Percentiles rank a stretch among this genome's conserved stretches.
Conservation (phyloP, 2,329 filamentous ascomycete species). For the Fusarium sp. region DNA sequence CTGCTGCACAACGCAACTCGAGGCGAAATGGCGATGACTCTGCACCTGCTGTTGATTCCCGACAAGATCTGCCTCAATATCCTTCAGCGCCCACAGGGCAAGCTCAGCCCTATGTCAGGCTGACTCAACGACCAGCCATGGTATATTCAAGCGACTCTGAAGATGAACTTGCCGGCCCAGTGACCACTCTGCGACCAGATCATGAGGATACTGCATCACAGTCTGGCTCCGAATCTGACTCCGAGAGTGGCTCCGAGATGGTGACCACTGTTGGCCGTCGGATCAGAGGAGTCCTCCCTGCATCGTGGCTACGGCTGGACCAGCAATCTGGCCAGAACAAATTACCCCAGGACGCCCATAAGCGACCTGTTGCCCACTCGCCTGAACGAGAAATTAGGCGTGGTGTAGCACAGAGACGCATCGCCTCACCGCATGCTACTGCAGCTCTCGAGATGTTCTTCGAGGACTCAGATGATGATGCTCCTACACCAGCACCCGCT, state of each 20-base stretch:
- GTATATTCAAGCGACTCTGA: slow-evolving; percentile 42
- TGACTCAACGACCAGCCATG: slow-evolving; percentile 14
- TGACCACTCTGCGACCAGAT: slow-evolving; percentile 2
- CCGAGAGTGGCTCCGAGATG: slow-evolving; percentile 55
- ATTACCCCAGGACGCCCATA: slow-evolving; percentile 44
- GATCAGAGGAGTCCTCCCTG: slow-evolving; percentile 71
- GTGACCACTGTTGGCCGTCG: slow-evolving; percentile 56
- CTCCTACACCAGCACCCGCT: slow-evolving; percentile 18
- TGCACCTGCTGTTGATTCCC: background rate
- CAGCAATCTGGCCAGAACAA: slow-evolving; percentile 55
- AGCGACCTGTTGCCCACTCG: slow-evolving; percentile 48
- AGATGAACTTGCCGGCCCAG: slow-evolving; percentile 31
- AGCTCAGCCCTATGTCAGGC: slow-evolving; percentile 4
- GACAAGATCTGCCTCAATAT: background rate
- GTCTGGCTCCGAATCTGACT: slow-evolving; percentile 54
- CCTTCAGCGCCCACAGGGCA: background rate
- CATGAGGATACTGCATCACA: slow-evolving; percentile 37
- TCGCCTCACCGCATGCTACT: slow-evolving; percentile 44
- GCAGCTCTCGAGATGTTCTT: slow-evolving; percentile 54
- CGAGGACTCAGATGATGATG: slow-evolving; percentile 59
- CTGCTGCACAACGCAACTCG: slow-evolving; percentile 38
- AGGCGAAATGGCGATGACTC: slow-evolving; percentile 29
- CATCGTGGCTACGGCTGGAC: slow-evolving; percentile 74
- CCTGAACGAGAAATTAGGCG: slow-evolving; percentile 56
- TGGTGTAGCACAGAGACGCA: slow-evolving; percentile 62